Percentiles rank a stretch among this genome's conserved stretches.
Evolutionary conservation across 2,329 filamentous ascomycete species (phyloP).

Genomic region (Chaetothyriales sp.): DNA sequence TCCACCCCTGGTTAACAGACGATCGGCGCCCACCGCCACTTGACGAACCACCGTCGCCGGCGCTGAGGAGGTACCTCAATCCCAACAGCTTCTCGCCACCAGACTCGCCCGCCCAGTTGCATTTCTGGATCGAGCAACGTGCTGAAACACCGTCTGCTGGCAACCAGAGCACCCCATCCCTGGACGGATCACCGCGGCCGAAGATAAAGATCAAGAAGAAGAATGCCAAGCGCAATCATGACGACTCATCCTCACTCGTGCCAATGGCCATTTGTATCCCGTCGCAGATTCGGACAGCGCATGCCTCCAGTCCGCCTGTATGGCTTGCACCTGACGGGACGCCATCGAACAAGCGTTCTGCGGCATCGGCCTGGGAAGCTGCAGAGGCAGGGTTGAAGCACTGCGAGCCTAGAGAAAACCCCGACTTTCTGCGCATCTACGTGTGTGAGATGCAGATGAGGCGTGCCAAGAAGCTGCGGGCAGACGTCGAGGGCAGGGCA

Average conservation of each 20-base stretch:
- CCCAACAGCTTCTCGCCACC: conserved; percentile 22
- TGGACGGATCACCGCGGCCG: conserved; percentile 1
- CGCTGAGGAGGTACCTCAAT: conserved; percentile 46
- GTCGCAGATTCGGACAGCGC: conserved; percentile 14
- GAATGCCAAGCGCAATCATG: conserved; percentile 13
- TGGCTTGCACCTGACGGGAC: conserved; percentile 18
- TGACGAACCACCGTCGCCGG: conserved; percentile 39
- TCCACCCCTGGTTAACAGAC: conserved; percentile 43
- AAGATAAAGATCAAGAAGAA: conserved; percentile 12
- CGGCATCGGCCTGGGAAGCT: conserved; percentile 6
- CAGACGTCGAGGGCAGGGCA: conserved; percentile 39
- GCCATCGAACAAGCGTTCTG: conserved; percentile 16
- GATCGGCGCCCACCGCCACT: conserved; percentile 44
- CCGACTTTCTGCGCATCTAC: conserved; percentile 47
- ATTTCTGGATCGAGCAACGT: conserved; percentile 29
- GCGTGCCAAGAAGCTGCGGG: conserved; percentile 44
- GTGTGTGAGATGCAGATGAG: conserved; percentile 56
- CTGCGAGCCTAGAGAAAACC: conserved; percentile 49
- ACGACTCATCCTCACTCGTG: conserved; percentile 33
- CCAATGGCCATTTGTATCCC: conserved; percentile 48
- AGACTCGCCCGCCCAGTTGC: conserved; percentile 30
- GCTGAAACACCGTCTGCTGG: conserved; percentile 18
- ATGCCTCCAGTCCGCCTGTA: conserved; percentile 22
- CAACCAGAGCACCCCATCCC: not conserved
- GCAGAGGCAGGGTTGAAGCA: conserved; percentile 21